Evolutionary conservation across 2,329 filamentous ascomycete genomes (phyloP).

Genomic region (Aspergillus oerlinghausenensis): DNA sequence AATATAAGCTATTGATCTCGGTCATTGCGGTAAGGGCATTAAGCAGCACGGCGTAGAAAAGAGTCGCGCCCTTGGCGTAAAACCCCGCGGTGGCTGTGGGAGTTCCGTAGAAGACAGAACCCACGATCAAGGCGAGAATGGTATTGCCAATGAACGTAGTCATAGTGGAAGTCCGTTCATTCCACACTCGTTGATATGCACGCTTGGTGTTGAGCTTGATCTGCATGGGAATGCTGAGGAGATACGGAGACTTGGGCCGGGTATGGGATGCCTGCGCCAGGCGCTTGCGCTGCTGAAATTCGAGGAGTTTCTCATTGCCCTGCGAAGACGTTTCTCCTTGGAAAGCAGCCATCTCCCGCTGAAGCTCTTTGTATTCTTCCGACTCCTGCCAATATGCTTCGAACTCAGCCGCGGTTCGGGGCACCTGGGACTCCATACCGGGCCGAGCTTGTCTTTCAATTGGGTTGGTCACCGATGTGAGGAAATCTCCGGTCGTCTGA

Average conservation of each 20-base stretch:
- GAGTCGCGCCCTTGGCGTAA: conserved; percentile 67
- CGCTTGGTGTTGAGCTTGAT: conserved; percentile 72
- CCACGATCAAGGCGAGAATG: conserved; percentile 69
- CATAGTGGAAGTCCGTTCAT: conserved; percentile 68
- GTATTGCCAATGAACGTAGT: conserved; percentile 62
- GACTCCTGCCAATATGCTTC: conserved; percentile 53
- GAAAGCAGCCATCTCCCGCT: conserved; percentile 38
- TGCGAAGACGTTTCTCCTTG: conserved; percentile 22
- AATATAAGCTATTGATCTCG: conserved; percentile 40
- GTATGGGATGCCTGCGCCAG: conserved; percentile 36
- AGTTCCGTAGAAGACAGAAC: conserved; percentile 76
- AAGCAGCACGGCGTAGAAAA: conserved; percentile 83
- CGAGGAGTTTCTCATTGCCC: conserved; percentile 27
- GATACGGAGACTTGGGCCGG: conserved; percentile 71
- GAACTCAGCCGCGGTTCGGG: conserved; percentile 65
- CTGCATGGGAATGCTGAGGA: conserved; percentile 67
- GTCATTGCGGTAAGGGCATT: conserved; percentile 63
- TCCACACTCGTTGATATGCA: conserved; percentile 69
- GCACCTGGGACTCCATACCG: conserved; percentile 59
- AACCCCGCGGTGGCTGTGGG: conserved; percentile 61
- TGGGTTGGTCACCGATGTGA: conserved; percentile 63
- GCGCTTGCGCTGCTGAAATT: conserved; percentile 32
- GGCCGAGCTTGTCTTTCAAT: conserved; percentile 50
- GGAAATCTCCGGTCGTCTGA: conserved; percentile 64
- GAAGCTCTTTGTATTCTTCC: conserved; percentile 38